Base-by-base conservation (phyloP, 257 asterid genomes). In the Knoxia roxburghii region DNA sequence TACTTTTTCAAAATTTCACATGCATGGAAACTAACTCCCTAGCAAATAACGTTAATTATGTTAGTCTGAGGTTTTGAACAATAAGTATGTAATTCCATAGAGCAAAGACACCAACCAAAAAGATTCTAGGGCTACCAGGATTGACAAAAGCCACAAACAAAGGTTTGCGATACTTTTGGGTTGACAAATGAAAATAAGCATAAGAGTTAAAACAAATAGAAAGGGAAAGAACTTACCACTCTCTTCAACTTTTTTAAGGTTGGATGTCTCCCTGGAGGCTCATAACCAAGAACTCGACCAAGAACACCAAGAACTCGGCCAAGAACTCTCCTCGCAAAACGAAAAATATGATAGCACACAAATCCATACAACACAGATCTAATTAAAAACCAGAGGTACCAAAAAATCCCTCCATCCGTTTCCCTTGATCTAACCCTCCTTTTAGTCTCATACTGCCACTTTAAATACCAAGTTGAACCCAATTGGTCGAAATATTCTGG, bases 361-460 rank as follows among this genome's bases (percentile, higher is more conserved):
- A 82, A 86, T 46, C 90, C 95, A 79, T 86, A 88, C 71, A 85
- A 72, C 69, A 74, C 78, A 52, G 86, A 35, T 81, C 95, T 90
- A 52, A 88, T 73, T 59, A 88, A 81, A 83, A 94, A 88, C 99
- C 88, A 83, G 69, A 87, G 66, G 75, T 90, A 84, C 99, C 99
- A 94, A n/a, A n/a, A n/a, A n/a, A 73, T 27, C 61, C 70, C 68
- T 39, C 37, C 91, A 71, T 84, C 91, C 33, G 33, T 75, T 68
- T 94, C 85, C 76, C 96, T 76, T 53, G 81, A 75, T 69, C 40
- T 73, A 78, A 88, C 83, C 70, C 78, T 86, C 53, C 58, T 64
- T 83, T 87, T 89, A 80, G 92, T 95, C 79, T 85, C 89, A 68
- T 95, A 85, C 68, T 88, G 96, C 96, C 95, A 90, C 75, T 74